Evolutionary conservation across 2,329 filamentous ascomycete species (phyloP).

Genomic region (Arthrobotrys conoides): DNA sequence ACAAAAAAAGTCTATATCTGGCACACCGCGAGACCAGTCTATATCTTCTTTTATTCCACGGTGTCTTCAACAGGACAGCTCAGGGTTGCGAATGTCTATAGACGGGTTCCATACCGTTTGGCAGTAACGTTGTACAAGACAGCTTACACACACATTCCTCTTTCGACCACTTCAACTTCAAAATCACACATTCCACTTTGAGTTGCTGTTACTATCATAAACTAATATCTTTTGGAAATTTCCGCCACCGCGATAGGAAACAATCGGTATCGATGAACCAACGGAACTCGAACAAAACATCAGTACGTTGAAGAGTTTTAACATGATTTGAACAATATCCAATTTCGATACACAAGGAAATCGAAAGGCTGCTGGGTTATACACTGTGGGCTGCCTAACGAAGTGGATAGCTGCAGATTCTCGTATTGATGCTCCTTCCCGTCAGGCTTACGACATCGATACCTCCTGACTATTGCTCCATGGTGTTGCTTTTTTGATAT

Average conservation of each 20-base stretch:
- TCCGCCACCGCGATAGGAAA: slow-evolving; percentile 43
- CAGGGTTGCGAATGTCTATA: neutral
- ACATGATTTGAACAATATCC: slow-evolving; percentile 32
- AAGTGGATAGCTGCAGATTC: slow-evolving; percentile 32
- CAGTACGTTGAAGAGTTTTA: slow-evolving; percentile 16
- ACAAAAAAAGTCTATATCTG: too few relatives aligned
- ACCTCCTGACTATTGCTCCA: neutral
- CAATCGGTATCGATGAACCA: slow-evolving; percentile 41
- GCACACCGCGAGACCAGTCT: too few relatives aligned
- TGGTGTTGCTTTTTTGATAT: slow-evolving; percentile 42
- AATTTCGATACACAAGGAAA: neutral
- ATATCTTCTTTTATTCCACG: neutral
- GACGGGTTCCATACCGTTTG: slow-evolving; percentile 29
- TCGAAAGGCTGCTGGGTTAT: neutral
- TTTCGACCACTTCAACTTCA: slow-evolving; percentile 25
- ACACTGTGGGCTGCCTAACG: slow-evolving; percentile 28
- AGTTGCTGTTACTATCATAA: slow-evolving; percentile 14
- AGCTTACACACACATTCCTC: slow-evolving; percentile 44
- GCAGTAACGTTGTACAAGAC: slow-evolving; percentile 49
- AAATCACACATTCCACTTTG: slow-evolving; percentile 53
- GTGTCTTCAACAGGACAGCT: slow-evolving; percentile 30
- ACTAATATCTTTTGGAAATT: slow-evolving; percentile 23
- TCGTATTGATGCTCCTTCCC: slow-evolving; percentile 32
- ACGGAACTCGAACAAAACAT: slow-evolving; percentile 50
- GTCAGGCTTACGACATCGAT: slow-evolving; percentile 15